Evolutionary conservation across 2,329 filamentous ascomycete genomes (phyloP), one percentile per base, ranked within the genome.

Genomic region (Incumbomyces lentus): DNA sequence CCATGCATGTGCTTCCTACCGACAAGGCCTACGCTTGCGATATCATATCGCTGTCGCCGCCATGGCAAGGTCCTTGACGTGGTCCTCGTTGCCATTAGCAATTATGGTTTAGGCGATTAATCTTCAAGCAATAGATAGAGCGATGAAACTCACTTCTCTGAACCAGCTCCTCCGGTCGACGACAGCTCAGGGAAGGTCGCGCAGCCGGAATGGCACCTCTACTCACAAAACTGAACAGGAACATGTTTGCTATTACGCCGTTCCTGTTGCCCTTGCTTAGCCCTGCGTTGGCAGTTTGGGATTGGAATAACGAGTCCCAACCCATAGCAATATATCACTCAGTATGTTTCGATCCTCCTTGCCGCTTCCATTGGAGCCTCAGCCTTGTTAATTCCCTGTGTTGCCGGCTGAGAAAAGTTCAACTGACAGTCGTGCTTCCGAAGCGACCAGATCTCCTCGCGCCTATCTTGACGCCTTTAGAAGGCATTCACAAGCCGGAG

Each of bases 361-460:
- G n/a, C 19, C 13, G 18, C 14, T 31, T 17, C 13, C 13, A 19
- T 37, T n/a, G 13, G 5, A 38, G 19, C 16, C 7, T 14, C n/a
- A 35, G 33, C 22, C 22, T 26, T 8, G 8, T 8, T 8, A 26
- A 26, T 8, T 26, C 22, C 22, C 4, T 26, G 22, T 26, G 22
- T 5, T n/a, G 22, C 22, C 8, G 5, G 22, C 8, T 26, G 22
- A 26, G n/a, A 26, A 4, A n/a, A 4, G 14, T 29, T 26, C 44
- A 34, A 34, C 29, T 40, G 14, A 47, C 22, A 37, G 31, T 49
- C 35, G 42, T 39, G 16, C 7, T 12, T 14, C 22, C 22, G 18
- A 46, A 68, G 65, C 58, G 65, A 51, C 65, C 65, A 12, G 65
- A 68, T 49, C 61, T 68, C 11, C 61, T 57, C n/a, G 59, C 65